phyloP scores from a whole-genome alignment of 306 rosid species.

The Ceratonia siliqua region DNA sequence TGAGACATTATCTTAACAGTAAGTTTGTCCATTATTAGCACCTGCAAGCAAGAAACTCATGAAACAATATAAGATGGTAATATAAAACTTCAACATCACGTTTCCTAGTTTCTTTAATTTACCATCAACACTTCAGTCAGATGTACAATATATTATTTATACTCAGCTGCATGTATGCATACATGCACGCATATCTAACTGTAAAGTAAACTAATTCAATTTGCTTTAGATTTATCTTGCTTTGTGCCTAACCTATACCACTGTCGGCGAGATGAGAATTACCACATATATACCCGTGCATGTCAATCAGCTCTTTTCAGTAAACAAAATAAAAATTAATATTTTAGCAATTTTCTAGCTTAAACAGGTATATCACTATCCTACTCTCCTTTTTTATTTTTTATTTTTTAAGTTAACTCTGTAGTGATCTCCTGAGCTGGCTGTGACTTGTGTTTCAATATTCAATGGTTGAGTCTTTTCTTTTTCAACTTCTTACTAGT shows the following conservation, averaged over 20 bases:
- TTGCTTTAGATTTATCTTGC: not conserved
- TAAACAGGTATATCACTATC: not conserved
- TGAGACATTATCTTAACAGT: slow-evolving; percentile 94
- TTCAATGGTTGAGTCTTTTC: not conserved
- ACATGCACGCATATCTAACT: slow-evolving; percentile 15
- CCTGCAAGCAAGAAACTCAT: slow-evolving; percentile 56
- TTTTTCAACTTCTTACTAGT: not conserved
- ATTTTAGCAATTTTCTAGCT: not conserved
- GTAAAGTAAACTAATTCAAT: not conserved
- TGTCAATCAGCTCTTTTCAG: not conserved
- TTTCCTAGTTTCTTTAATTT: slow-evolving; percentile 16
- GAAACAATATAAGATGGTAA: slow-evolving; percentile 26
- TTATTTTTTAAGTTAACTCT: not conserved
- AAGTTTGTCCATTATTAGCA: slow-evolving; percentile 89
- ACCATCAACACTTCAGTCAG: slow-evolving; percentile 27
- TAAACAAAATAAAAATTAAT: not conserved
- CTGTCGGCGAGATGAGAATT: not conserved
- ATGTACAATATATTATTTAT: slow-evolving; percentile 19
- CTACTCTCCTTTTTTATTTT: not conserved
- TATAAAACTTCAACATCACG: slow-evolving; percentile 13
- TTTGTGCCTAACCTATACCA: not conserved
- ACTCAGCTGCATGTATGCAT: slow-evolving; percentile 18
- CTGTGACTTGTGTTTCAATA: not conserved
- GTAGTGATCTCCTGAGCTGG: not conserved
- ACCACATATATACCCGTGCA: slow-evolving; percentile 1